phyloP scores from a whole-genome alignment of 2,329 filamentous ascomycete species.

The Phoma herbarum region DNA sequence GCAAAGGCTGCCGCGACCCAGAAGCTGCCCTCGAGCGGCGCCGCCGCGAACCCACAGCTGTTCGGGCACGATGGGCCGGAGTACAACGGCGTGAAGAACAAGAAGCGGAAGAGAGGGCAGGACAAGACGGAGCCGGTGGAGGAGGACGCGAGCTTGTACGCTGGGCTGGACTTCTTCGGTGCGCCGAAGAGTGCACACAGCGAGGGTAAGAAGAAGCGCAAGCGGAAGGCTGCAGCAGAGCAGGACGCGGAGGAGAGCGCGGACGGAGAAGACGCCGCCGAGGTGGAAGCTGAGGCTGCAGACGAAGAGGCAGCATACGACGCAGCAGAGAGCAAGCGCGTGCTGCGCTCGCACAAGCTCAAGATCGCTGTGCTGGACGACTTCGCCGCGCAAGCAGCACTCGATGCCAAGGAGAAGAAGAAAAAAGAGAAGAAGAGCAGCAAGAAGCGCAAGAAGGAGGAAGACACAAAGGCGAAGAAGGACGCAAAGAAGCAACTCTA shows the following conservation, averaged over 20 bases:
- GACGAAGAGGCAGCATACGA: slow-evolving; percentile 66
- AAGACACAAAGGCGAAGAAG: slow-evolving; percentile 53
- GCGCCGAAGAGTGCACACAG: slow-evolving; percentile 26
- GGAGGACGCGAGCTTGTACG: slow-evolving; percentile 31
- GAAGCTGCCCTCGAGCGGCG: slow-evolving; percentile 71
- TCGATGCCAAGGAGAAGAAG: slow-evolving; percentile 53
- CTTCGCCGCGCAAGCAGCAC: slow-evolving; percentile 49
- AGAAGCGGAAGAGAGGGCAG: slow-evolving; percentile 56
- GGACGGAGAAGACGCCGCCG: slow-evolving; percentile 16
- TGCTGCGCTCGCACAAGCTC: slow-evolving; percentile 81
- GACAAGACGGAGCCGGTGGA: slow-evolving; percentile 21
- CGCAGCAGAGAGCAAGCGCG: slow-evolving; percentile 75
- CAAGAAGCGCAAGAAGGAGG: slow-evolving; percentile 57
- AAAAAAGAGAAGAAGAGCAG: slow-evolving; percentile 64
- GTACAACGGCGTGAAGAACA: slow-evolving; percentile 28
- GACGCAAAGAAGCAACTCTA: slow-evolving; percentile 71
- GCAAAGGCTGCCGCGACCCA: slow-evolving; percentile 49
- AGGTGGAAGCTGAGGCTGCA: slow-evolving; percentile 61
- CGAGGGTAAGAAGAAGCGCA: slow-evolving; percentile 30
- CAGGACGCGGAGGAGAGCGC: slow-evolving; percentile 11
- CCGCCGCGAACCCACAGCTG: slow-evolving; percentile 72
- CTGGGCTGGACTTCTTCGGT: slow-evolving; percentile 57
- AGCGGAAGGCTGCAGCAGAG: slow-evolving; percentile 24
- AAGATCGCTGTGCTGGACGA: slow-evolving; percentile 79
- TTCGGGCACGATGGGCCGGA: slow-evolving; percentile 58